A percentile compares a stretch with the other conserved stretches of the same genome.
Conservation (phyloP, 2,329 filamentous ascomycete species). For the Didymella glomerata region DNA sequence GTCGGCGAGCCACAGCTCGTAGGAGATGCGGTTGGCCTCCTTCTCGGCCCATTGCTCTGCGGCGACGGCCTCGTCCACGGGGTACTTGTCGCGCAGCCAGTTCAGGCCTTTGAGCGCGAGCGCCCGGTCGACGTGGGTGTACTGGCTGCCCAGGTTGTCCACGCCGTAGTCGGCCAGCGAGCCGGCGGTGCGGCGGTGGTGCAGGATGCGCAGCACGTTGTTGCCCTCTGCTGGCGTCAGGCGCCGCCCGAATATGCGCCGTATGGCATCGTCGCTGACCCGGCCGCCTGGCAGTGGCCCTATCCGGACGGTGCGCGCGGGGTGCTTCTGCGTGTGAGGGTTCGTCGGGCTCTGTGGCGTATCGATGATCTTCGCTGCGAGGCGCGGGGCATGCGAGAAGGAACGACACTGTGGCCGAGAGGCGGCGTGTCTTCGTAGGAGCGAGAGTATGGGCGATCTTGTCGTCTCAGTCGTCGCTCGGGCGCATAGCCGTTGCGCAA, state of each 20-base stretch:
- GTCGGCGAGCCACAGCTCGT: constrained; percentile 50
- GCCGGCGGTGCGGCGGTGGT: constrained; percentile 51
- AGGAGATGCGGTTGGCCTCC: constrained; percentile 51
- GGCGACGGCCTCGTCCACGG: constrained; percentile 53
- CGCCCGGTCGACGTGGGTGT: constrained; percentile 37
- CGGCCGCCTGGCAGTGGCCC: constrained; percentile 42
- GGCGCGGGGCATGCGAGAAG: constrained; percentile 36
- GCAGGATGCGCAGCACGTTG: constrained; percentile 50
- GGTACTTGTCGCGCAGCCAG: constrained; percentile 48
- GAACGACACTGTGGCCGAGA: constrained; percentile 32
- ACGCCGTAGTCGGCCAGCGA: constrained; percentile 53
- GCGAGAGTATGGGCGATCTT: constrained; percentile 33
- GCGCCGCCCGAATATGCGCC: constrained; percentile 43
- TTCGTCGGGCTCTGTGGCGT: constrained; percentile 34
- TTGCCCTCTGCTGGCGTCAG: constrained; percentile 45
- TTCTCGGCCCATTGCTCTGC: constrained; percentile 52
- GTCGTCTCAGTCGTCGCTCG: constrained; percentile 24
- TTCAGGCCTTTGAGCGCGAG: constrained; percentile 44
- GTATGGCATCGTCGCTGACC: constrained; percentile 37
- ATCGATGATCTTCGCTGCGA: constrained; percentile 37
- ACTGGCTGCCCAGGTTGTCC: constrained; percentile 43
- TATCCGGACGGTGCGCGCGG: constrained; percentile 45
- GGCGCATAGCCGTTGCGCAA: constrained; percentile 42
- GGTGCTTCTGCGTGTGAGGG: constrained; percentile 26
- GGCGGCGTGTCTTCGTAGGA: constrained; percentile 23